Base-by-base conservation (phyloP, 345 rosid genomes). In the Pistacia vera region DNA sequence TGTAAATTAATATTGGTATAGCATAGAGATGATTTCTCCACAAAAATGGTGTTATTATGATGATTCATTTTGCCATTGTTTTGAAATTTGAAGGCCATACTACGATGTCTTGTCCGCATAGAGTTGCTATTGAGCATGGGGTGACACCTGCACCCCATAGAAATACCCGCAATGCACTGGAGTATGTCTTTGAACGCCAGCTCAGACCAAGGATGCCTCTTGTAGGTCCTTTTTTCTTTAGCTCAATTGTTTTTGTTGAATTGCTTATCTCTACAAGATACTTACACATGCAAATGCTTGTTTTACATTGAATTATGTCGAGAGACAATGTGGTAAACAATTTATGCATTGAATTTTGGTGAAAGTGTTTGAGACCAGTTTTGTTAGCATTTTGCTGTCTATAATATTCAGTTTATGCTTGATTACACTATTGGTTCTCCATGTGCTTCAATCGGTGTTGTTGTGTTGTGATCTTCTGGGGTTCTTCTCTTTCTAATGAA, bases 51-150 rank as follows among this genome's bases (percentile, higher is more conserved):
- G 36, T 44, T 79, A 3, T 65, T 10, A 46, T 73, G 16, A 48
- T 67, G 59, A 13, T 22, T 51, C 5, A 1, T 59, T 36, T 58
- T 61, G 59, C 38, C 66, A 57, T 78, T 25, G 58, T 82, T 63
- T 51, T 3, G n/a, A n/a, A 22, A 75, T 56, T 41, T 79, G 81
- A 79, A 96, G 99, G 99, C 11, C 99, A 96, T 83, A 91, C 97
- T 25, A 93, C 98, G 35, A 86, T 92, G 90, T 60, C 85, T 51
- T 93, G 99, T 77, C 98, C 99, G 0, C 95, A 92, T 79, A 88
- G 82, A 85, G 97, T 89, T 71, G 85, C 85, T 77, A 83, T 85
- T 36, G 97, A 84, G 75, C 82, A 85, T 25, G 97, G 97, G 66
- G 89, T 83, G 63, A 68, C 82, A 71, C 88, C 97, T 57, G 87